These are phyloP conservation scores for Metschnikowia continentalis DNA, from an alignment of 805 yeast genomes.

Conservation along the genomic window DNA sequence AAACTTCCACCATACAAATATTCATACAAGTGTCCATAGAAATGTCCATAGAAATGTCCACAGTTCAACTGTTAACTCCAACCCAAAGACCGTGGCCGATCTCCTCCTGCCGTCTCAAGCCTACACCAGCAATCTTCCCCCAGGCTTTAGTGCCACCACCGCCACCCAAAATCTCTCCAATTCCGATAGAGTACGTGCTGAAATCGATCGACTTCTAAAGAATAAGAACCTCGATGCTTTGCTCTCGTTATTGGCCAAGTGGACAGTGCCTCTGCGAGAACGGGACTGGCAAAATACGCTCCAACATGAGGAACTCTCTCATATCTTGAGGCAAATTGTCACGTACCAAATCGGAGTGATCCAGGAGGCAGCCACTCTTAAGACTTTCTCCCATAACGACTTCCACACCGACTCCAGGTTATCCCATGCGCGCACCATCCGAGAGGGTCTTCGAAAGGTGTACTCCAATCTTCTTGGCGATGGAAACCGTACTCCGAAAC, in stretches of 20 bases:
- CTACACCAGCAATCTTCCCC: background rate
- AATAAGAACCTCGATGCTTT: slow-evolving; percentile 7
- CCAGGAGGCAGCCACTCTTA: slow-evolving; percentile 7
- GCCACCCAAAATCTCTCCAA: background rate
- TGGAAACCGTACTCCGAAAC: slow-evolving; percentile 1
- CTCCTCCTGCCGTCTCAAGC: background rate
- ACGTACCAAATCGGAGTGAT: slow-evolving; percentile 12
- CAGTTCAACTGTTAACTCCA: background rate
- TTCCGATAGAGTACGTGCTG: slow-evolving; percentile 1
- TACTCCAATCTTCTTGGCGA: slow-evolving; percentile 13
- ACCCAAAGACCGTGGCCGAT: background rate
- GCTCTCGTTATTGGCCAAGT: slow-evolving; percentile 7
- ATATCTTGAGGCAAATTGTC: slow-evolving; percentile 10
- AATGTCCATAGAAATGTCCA: background rate
- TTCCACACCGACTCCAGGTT: background rate
- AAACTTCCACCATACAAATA: background rate
- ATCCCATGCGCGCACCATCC: slow-evolving; percentile 11
- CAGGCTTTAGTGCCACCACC: background rate
- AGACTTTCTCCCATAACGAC: background rate
- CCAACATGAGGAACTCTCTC: slow-evolving; percentile 12
- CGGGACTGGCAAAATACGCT: slow-evolving; percentile 11
- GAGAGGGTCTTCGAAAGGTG: slow-evolving; percentile 14
- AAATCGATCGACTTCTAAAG: slow-evolving; percentile 9
- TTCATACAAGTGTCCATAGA: no score
- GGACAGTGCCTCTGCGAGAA: slow-evolving; percentile 10